A percentile compares a stretch with the other conserved stretches of the same genome.
phyloP scores from a whole-genome alignment of 257 asterid species.

The Solanum dulcamara region DNA sequence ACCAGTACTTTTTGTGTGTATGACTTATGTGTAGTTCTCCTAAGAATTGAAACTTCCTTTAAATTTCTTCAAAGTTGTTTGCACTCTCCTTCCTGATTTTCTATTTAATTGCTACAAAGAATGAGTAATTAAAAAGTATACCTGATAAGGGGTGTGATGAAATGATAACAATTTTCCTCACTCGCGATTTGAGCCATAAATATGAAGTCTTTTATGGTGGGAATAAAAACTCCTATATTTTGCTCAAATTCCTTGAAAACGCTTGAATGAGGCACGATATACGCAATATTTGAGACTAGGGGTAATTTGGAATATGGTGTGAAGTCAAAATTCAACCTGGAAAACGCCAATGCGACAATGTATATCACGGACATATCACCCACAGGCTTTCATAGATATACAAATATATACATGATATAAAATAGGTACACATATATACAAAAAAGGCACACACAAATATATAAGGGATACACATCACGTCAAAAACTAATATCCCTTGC shows the following conservation, averaged over 20 bases:
- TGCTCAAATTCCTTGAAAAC: background rate
- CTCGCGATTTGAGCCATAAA: background rate
- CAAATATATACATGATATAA: background rate
- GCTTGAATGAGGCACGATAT: background rate
- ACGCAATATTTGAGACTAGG: background rate
- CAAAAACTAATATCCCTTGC: background rate
- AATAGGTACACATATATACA: background rate
- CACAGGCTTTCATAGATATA: background rate
- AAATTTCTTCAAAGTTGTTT: background rate
- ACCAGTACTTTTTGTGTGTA: background rate
- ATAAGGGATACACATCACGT: background rate
- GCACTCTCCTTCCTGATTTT: background rate
- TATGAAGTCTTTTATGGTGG: background rate
- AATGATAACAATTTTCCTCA: background rate
- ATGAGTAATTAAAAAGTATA: background rate
- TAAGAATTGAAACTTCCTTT: background rate
- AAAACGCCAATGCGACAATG: background rate
- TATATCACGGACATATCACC: background rate
- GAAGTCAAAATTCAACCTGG: background rate
- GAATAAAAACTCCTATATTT: background rate
- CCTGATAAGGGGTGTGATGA: background rate
- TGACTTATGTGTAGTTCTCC: background rate
- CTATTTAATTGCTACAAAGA: background rate
- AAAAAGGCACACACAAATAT: background rate
- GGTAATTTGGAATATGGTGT: background rate